Evolutionary conservation across 768 basidiomycete species (phyloP).

Genomic region (Lentinus tigrinus): DNA sequence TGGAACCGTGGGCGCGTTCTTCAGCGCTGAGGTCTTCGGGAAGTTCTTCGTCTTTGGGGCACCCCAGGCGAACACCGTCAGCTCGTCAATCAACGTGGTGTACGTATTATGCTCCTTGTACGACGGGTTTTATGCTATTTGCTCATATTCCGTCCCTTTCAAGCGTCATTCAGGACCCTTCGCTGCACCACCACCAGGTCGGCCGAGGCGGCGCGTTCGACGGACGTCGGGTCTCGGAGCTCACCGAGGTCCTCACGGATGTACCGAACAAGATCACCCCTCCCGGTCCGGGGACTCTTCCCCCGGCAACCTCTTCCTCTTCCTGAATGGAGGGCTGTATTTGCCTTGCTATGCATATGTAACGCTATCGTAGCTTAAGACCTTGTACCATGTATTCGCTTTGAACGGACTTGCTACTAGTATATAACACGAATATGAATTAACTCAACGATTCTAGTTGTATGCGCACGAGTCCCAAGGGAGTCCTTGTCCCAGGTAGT

Average conservation of each 20-base stretch:
- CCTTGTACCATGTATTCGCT: too few species aligned
- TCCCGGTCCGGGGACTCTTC: neutral
- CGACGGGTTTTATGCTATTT: neutral
- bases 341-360: too few species aligned
- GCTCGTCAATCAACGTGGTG: slow-evolving; percentile 28
- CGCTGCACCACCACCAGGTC: slow-evolving; percentile 7
- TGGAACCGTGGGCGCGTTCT: slow-evolving; percentile 27
- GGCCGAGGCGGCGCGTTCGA: slow-evolving; percentile 16
- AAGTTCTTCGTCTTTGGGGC: slow-evolving; percentile 21
- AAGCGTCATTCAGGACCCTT: slow-evolving; percentile 12
- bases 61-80: slow-evolving; percentile 23
- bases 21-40: slow-evolving; percentile 22
- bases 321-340: neutral
- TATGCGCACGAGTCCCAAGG: too few species aligned
- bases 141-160: neutral
- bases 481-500: too few species aligned
- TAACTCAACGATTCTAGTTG: too few species aligned
- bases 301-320: neutral
- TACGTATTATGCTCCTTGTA: slow-evolving; percentile 6
- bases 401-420: too few species aligned
- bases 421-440: too few species aligned
- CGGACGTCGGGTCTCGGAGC: slow-evolving; percentile 11
- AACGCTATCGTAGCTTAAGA: too few species aligned
- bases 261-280: slow-evolving; percentile 4
- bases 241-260: slow-evolving; percentile 16